phyloP scores from a whole-genome alignment of 495 filamentous ascomycete species.

The Neurospora discreta region DNA sequence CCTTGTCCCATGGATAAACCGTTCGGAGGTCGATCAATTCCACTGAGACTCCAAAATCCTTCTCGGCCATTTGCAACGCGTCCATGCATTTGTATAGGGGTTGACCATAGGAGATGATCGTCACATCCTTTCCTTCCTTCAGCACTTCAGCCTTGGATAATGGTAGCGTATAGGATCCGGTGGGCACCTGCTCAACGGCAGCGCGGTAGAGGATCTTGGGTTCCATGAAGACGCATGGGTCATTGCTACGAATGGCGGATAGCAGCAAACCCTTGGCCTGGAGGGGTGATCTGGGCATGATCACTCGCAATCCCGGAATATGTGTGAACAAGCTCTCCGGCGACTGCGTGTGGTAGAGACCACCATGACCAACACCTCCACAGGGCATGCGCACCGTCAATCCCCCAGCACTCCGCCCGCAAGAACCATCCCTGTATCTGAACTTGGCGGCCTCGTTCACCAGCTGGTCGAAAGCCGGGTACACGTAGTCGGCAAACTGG shows the following conservation, averaged over 20 bases:
- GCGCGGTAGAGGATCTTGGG: constrained; percentile 93
- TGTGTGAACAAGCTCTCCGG: constrained; percentile 90
- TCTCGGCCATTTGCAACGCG: constrained; percentile 72
- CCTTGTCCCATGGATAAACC: constrained; percentile 90
- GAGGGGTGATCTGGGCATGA: constrained; percentile 79
- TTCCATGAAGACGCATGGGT: constrained; percentile 94
- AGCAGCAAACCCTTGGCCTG: constrained; percentile 90
- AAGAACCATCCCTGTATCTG: constrained; percentile 71
- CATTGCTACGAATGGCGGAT: constrained; percentile 68
- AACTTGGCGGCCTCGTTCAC: constrained; percentile 96
- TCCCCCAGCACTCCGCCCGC: constrained; percentile 58
- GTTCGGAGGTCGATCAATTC: constrained; percentile 91
- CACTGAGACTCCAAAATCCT: constrained; percentile 63
- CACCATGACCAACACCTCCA: constrained; percentile 92
- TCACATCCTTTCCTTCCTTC: constrained; percentile 74
- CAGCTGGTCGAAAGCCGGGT: constrained; percentile 92
- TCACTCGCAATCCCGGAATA: constrained; percentile 77
- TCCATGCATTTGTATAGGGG: constrained; percentile 79
- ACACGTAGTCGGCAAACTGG: constrained; percentile 97
- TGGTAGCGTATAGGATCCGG: constrained; percentile 68
- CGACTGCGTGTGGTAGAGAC: constrained; percentile 88
- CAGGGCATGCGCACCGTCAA: constrained; percentile 90
- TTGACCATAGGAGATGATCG: constrained; percentile 83
- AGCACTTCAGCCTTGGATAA: constrained; percentile 82
- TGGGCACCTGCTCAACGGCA: constrained; percentile 89